phyloP scores from a whole-genome alignment of 2,329 filamentous ascomycete species.

The Venturia effusa region DNA sequence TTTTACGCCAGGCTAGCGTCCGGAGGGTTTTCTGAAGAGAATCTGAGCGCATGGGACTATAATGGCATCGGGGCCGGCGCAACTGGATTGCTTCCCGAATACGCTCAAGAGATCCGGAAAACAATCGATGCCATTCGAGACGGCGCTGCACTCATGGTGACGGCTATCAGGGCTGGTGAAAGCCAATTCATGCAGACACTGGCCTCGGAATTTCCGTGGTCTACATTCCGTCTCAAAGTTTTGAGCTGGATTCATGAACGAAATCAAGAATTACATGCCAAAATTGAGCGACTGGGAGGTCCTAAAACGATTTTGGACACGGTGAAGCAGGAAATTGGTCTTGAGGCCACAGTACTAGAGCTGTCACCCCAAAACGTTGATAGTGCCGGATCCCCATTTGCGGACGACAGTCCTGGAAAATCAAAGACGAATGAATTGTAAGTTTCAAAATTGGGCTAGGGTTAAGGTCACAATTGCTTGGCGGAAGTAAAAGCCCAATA shows the following conservation, averaged over 20 bases:
- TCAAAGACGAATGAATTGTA: background rate
- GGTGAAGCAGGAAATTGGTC: background rate
- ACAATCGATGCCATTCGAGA: slow-evolving; percentile 28
- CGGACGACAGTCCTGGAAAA: background rate
- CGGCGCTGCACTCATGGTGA: slow-evolving; percentile 23
- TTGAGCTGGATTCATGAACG: slow-evolving; percentile 37
- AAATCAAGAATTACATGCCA: slow-evolving; percentile 32
- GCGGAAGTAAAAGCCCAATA: background rate
- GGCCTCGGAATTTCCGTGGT: slow-evolving; percentile 38
- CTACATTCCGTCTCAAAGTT: slow-evolving; percentile 33
- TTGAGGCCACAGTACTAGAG: background rate
- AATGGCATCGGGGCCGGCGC: slow-evolving; percentile 28
- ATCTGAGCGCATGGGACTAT: slow-evolving; percentile 25
- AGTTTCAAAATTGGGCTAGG: background rate
- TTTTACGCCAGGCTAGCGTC: slow-evolving; percentile 27
- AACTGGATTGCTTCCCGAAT: slow-evolving; percentile 25
- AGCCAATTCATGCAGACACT: slow-evolving; percentile 34
- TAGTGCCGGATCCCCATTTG: background rate
- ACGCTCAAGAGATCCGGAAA: slow-evolving; percentile 24
- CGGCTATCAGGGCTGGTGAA: slow-evolving; percentile 20
- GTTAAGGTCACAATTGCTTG: background rate
- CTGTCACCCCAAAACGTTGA: background rate
- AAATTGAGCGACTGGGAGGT: slow-evolving; percentile 31
- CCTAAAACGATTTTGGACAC: slow-evolving; percentile 4
- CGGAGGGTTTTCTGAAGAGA: slow-evolving; percentile 12